These are phyloP conservation scores for Fusarium globosum DNA, from an alignment of 2,329 filamentous ascomycete genomes.

Conservation along the genomic window DNA sequence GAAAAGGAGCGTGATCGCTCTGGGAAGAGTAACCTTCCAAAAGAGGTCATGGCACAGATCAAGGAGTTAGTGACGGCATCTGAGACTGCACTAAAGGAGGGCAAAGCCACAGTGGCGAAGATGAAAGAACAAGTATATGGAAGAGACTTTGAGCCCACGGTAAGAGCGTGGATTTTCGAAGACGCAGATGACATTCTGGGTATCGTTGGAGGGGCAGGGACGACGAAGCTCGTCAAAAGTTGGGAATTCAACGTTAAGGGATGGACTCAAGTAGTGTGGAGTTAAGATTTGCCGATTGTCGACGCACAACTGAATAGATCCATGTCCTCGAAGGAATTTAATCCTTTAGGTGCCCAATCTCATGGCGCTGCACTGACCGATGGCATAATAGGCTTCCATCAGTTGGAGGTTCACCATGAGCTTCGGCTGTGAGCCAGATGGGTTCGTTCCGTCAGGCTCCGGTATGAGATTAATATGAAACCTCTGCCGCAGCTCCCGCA, in stretches of 20 bases:
- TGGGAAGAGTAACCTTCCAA: conserved; percentile 52
- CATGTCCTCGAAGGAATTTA: neutral
- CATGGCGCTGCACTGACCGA: neutral
- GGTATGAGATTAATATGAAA: neutral
- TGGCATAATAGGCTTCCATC: neutral
- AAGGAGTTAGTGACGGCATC: conserved; percentile 50
- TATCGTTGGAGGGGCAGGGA: conserved; percentile 42
- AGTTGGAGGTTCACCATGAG: neutral
- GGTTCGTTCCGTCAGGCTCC: neutral
- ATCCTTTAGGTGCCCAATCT: too few relatives aligned
- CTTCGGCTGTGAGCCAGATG: neutral
- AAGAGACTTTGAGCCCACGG: conserved; percentile 41
- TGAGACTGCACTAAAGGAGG: conserved; percentile 48
- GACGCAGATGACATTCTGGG: conserved; percentile 35
- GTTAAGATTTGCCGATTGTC: conserved; percentile 22
- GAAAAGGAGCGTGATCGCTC: conserved; percentile 55
- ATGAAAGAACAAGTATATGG: conserved; percentile 47
- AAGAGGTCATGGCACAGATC: conserved; percentile 50
- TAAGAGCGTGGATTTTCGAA: conserved; percentile 48
- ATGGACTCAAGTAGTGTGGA: conserved; percentile 52
- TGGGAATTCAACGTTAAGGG: conserved; percentile 51
- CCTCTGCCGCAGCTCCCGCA: neutral
- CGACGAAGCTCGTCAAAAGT: conserved; percentile 47
- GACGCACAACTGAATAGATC: neutral
- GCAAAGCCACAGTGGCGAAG: conserved; percentile 45